A percentile compares a stretch with the other conserved stretches of the same genome.
These are phyloP conservation scores for Rhynchosporium graminicola DNA, from an alignment of 2,329 filamentous ascomycete genomes.

Conservation along the genomic window DNA sequence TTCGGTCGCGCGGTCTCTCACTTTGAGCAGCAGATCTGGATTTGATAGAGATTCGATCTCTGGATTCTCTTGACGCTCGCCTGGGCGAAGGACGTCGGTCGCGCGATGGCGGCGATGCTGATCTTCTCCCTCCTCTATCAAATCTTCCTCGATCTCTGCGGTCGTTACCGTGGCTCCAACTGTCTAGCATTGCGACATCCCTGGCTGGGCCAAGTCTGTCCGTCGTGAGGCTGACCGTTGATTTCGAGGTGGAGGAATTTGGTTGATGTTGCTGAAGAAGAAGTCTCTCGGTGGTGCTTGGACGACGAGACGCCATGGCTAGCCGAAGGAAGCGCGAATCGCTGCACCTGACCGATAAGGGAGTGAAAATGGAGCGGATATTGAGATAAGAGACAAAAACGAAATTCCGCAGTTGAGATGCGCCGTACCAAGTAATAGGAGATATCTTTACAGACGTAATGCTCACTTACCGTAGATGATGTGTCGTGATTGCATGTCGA, in stretches of 20 bases:
- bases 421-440: not conserved
- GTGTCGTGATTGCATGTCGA: not conserved
- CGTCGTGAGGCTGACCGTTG: slow-evolving; percentile 7
- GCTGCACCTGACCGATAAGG: slow-evolving; percentile 5
- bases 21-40: slow-evolving; percentile 33
- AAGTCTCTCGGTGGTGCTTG: slow-evolving; percentile 11
- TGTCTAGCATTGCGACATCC: slow-evolving; percentile 48
- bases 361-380: not conserved
- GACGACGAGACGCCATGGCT: slow-evolving; percentile 8
- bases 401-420: slow-evolving; percentile 1
- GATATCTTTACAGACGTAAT: not conserved
- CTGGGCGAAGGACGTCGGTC: slow-evolving; percentile 41
- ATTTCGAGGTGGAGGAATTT: not conserved
- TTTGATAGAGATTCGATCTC: slow-evolving; percentile 39
- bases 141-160: slow-evolving; percentile 47
- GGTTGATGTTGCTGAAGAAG: not conserved
- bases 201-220: slow-evolving; percentile 27
- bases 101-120: slow-evolving; percentile 43
- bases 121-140: slow-evolving; percentile 44
- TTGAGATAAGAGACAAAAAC: not conserved
- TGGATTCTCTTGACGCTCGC: slow-evolving; percentile 34
- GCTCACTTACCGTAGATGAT: slow-evolving; percentile 2
- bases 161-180: slow-evolving; percentile 45
- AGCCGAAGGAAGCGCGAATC: slow-evolving; percentile 6
- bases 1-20: slow-evolving; percentile 37